A percentile compares a stretch with the other conserved stretches of the same genome.
Conservation (phyloP, 345 rosid species). For the Camelina laxa region DNA sequence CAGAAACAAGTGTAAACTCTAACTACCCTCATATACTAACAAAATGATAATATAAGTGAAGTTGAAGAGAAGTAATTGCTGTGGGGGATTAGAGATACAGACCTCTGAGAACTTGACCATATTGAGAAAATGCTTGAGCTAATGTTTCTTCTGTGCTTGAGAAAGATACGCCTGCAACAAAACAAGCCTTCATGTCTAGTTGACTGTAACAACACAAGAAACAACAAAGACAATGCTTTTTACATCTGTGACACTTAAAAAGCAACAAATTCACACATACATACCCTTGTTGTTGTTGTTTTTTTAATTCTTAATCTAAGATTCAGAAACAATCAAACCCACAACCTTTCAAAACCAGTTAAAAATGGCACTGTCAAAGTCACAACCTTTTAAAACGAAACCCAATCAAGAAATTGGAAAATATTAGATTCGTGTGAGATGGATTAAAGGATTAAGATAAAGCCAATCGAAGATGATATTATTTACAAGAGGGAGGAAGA, state of each 20-base stretch:
- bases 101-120: slow-evolving; percentile 63
- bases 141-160: slow-evolving; percentile 53
- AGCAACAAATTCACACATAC: neutral
- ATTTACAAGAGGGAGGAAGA: neutral
- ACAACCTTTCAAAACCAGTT: neutral
- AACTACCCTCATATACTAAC: neutral
- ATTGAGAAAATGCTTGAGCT: slow-evolving; percentile 60
- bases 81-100: slow-evolving; percentile 7
- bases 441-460: slow-evolving; percentile 11
- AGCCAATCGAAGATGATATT: neutral
- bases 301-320: neutral
- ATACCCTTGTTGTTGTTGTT: neutral
- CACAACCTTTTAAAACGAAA: no score
- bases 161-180: slow-evolving; percentile 55
- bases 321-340: neutral
- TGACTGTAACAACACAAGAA: neutral
- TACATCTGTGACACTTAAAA: neutral
- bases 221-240: neutral
- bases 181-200: neutral
- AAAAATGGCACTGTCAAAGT: no score
- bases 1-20: neutral
- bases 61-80: neutral
- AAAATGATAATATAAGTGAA: neutral
- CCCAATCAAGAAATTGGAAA: slow-evolving; percentile 9
- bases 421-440: neutral